phyloP scores from a whole-genome alignment of 805 yeast genomes.

The Candida corydali region DNA sequence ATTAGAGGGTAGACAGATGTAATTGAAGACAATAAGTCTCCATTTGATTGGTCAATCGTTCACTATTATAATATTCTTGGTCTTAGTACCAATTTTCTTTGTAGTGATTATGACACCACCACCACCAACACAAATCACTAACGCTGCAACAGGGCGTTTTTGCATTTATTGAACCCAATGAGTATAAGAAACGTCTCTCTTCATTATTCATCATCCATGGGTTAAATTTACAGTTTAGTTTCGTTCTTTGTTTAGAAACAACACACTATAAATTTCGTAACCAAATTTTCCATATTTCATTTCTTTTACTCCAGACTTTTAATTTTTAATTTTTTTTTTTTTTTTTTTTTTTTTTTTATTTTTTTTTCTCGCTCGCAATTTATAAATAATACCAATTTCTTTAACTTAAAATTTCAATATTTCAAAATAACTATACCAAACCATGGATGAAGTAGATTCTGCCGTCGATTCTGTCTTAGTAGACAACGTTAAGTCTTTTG shows the following conservation, averaged over 20 bases:
- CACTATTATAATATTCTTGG: too few species aligned
- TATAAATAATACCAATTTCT: background rate
- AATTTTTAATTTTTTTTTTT: background rate
- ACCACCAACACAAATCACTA: too few species aligned
- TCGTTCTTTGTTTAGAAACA: too few species aligned
- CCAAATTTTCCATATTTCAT: too few species aligned
- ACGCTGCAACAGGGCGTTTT: too few species aligned
- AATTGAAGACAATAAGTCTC: too few species aligned
- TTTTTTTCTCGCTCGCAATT: background rate
- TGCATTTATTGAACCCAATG: background rate
- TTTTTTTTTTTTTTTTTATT: slow-evolving; percentile 3
- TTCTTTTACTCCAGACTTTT: background rate
- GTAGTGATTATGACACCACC: too few species aligned
- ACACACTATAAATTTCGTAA: too few species aligned
- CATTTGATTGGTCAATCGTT: too few species aligned
- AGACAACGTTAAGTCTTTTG: slow-evolving; percentile 82
- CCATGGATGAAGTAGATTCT: slow-evolving; percentile 43
- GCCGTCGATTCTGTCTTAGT: slow-evolving; percentile 44
- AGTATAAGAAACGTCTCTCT: background rate
- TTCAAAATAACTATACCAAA: background rate
- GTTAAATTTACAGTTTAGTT: background rate
- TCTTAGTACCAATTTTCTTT: too few species aligned
- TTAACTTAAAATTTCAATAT: background rate
- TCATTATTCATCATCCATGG: background rate
- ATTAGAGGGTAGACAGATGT: too few species aligned